phyloP scores from a whole-genome alignment of 2,329 filamentous ascomycete species.

The Trichoderma harzianum region DNA sequence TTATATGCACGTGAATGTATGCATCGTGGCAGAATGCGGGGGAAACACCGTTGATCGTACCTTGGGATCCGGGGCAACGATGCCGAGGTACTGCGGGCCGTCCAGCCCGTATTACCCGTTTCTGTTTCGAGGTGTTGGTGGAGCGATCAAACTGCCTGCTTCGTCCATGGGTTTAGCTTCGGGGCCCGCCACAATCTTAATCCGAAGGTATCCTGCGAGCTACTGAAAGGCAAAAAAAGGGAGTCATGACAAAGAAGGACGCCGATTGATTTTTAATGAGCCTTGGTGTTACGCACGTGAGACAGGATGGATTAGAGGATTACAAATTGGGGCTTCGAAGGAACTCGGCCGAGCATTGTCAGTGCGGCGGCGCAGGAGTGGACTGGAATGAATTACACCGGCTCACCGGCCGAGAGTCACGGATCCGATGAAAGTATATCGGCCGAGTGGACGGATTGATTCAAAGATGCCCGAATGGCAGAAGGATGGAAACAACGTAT shows the following conservation, averaged over 20 bases:
- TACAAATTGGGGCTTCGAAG: background rate
- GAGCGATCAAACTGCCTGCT: background rate
- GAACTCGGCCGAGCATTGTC: background rate
- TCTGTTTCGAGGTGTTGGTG: background rate
- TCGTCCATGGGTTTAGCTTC: background rate
- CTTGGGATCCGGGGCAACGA: background rate
- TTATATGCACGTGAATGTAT: background rate
- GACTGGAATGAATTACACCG: background rate
- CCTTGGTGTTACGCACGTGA: background rate
- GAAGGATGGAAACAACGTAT: background rate
- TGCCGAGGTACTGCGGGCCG: conserved; percentile 13
- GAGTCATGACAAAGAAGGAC: background rate
- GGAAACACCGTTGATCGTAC: background rate
- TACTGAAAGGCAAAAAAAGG: background rate
- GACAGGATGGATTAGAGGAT: background rate
- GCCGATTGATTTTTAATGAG: background rate
- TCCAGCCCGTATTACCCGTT: background rate
- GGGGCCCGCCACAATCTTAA: background rate
- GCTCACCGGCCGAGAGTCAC: conserved; percentile 5
- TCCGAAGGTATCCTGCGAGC: background rate
- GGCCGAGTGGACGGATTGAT: conserved; percentile 23
- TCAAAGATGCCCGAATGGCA: background rate
- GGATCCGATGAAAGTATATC: conserved; percentile 23
- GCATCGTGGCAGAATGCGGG: conserved; percentile 3
- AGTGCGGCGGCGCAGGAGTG: background rate